Evolutionary conservation across 1,284 basidiomycete genomes (phyloP), one percentile per base, ranked within the genome.

Genomic region (Omphalotus olearius): DNA sequence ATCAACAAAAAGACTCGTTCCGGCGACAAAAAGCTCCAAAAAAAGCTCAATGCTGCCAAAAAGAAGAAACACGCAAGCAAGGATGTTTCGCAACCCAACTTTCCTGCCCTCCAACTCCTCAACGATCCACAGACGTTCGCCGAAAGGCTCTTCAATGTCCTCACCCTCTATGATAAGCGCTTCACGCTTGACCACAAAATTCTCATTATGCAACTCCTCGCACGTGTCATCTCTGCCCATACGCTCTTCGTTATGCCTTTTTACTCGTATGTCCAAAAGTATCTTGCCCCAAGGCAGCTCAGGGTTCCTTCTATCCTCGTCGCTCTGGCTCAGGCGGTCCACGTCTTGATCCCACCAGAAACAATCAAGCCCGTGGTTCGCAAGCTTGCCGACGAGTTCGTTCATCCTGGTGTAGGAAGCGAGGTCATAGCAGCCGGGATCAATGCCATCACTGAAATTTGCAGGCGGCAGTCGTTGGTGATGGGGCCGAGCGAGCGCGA

Each of bases 111-210:
- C 20, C 92, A 98, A 64, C 81, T 99, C 10, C 78, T 99, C 50
- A 84, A 97, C 63, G 97, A 99, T 66, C 93, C 97, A 0, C 96
- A 99, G 68, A 90, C 89, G 0, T 98, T 99, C 65, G 88, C 86
- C 30, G 97, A 99, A 70, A 94, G 91, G 66, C 80, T 99, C 1
- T 98, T 94, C 65, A 91, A 96, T 63, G 81, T 84, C 50, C 74
- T 99, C 46, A 84, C 84, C 63, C 80, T 80, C 40, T 85, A 95
- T 68, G 95, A 98, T 78, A 97, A 95, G 68, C 85, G 89, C 14
- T 93, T 91, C 66, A 89, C 91, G 17, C 82, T 99, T 59, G 95
- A 98, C 60, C 96, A 98, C 78, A 98, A 98, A 72, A 89, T 99
- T 54, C 79, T 98, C 57, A 79, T 98, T 64, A 97, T 99, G 93